A percentile compares a stretch with the other conserved stretches of the same genome.
Conservation (phyloP, 805 yeast genomes). For the Saccharomycopsis lassenensis region DNA sequence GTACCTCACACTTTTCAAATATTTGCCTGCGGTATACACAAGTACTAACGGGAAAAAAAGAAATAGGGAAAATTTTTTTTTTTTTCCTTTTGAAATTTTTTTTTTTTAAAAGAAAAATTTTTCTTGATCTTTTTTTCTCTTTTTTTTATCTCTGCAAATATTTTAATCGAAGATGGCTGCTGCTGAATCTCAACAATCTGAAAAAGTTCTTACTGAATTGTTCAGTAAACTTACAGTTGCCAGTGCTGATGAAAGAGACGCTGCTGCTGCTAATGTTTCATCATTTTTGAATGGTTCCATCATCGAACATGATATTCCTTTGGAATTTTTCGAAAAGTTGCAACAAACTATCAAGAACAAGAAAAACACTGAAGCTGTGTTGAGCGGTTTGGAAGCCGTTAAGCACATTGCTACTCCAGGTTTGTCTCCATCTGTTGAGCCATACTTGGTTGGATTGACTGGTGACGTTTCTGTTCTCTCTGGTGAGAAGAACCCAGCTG, state of each 20-base stretch:
- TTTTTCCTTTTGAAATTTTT: no score
- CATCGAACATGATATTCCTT: slow-evolving; percentile 97
- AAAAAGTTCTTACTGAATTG: slow-evolving; percentile 82
- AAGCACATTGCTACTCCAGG: slow-evolving; percentile 73
- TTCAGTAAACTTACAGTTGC: slow-evolving; percentile 90
- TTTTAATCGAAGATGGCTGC: slow-evolving; percentile 17
- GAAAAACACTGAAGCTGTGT: slow-evolving; percentile 54
- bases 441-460: slow-evolving; percentile 75
- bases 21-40: no score
- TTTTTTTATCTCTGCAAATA: no score
- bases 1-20: no score
- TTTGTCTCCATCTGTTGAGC: slow-evolving; percentile 90
- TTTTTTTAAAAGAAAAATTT: no score
- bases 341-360: slow-evolving; percentile 67
- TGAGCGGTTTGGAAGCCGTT: slow-evolving; percentile 78
- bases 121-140: no score
- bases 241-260: slow-evolving; percentile 66
- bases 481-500: slow-evolving; percentile 82
- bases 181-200: slow-evolving; percentile 31
- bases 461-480: slow-evolving; percentile 61
- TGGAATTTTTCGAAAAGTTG: slow-evolving; percentile 70
- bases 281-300: slow-evolving; percentile 92
- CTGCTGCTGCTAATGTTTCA: slow-evolving; percentile 82
- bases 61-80: no score
- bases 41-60: no score